Percentiles rank a stretch among this genome's conserved stretches.
Conservation (phyloP, 352 stramenopile genomes). For the Pythium brachiatum region DNA sequence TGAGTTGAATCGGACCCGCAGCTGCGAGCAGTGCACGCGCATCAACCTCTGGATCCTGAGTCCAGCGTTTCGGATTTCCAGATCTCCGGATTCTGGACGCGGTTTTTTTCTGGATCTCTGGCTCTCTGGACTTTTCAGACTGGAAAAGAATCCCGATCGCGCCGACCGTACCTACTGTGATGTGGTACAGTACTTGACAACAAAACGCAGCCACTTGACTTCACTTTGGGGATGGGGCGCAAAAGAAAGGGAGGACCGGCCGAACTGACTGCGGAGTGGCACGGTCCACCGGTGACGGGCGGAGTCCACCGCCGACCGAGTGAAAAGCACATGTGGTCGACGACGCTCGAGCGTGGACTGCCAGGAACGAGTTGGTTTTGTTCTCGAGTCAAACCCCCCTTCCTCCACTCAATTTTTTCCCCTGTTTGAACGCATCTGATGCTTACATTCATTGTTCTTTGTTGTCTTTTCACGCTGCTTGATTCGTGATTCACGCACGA, state of each 20-base stretch:
- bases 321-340: too few relatives aligned
- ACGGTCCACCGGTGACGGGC: too few relatives aligned
- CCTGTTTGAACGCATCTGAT: too few relatives aligned
- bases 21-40: background rate
- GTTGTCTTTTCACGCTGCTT: too few relatives aligned
- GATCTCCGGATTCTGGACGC: background rate
- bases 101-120: background rate
- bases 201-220: constrained; percentile 11
- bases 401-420: too few relatives aligned
- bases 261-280: constrained; percentile 5
- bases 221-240: background rate
- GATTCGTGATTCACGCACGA: too few relatives aligned
- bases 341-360: too few relatives aligned
- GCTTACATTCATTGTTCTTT: too few relatives aligned
- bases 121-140: background rate
- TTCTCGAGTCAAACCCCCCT: too few relatives aligned
- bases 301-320: too few relatives aligned
- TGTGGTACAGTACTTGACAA: background rate
- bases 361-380: too few relatives aligned
- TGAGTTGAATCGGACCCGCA: background rate
- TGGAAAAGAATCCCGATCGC: background rate
- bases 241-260: background rate
- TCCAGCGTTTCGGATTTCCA: background rate
- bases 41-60: background rate
- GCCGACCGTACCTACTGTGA: constrained; percentile 4